A percentile compares a stretch with the other conserved stretches of the same genome.
These are phyloP conservation scores for Suillus alpinus DNA, from an alignment of 768 basidiomycete species.

Conservation along the genomic window DNA sequence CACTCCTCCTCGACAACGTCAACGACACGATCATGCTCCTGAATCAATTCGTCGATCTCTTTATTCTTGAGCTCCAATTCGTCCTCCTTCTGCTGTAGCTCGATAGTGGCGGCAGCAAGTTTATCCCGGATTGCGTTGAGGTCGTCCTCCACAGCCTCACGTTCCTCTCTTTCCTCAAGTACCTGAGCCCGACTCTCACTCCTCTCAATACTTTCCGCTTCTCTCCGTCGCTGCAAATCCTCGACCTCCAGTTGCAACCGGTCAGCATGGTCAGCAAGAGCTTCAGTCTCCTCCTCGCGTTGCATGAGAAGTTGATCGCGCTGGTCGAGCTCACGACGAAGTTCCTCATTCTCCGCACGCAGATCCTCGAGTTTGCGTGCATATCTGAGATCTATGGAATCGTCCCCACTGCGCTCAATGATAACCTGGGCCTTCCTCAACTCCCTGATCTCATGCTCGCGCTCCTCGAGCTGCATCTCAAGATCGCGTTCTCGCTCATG, in stretches of 20 bases:
- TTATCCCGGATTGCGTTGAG: slow-evolving; percentile 72
- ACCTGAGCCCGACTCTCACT: slow-evolving; percentile 71
- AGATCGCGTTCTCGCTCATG: slow-evolving; percentile 66
- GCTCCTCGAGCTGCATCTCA: slow-evolving; percentile 72
- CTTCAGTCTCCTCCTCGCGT: slow-evolving; percentile 71
- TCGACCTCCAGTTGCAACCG: slow-evolving; percentile 65
- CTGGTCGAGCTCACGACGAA: slow-evolving; percentile 56
- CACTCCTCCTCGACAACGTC: slow-evolving; percentile 79
- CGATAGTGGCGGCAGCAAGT: slow-evolving; percentile 76
- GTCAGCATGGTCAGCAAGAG: slow-evolving; percentile 64
- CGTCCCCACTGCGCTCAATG: slow-evolving; percentile 54
- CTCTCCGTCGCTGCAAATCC: slow-evolving; percentile 55
- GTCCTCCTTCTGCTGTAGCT: slow-evolving; percentile 83
- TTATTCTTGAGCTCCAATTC: slow-evolving; percentile 76
- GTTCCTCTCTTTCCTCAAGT: slow-evolving; percentile 68
- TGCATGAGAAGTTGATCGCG: slow-evolving; percentile 52
- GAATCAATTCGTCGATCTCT: slow-evolving; percentile 77
- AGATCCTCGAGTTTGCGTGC: slow-evolving; percentile 54
- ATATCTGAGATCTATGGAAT: slow-evolving; percentile 41
- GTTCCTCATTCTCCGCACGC: slow-evolving; percentile 61
- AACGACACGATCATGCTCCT: slow-evolving; percentile 71
- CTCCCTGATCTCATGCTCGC: slow-evolving; percentile 67
- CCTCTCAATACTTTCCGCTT: slow-evolving; percentile 65
- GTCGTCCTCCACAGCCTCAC: slow-evolving; percentile 78
- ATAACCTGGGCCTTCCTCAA: slow-evolving; percentile 53